These are phyloP conservation scores for Acer yangbiense DNA, from an alignment of 345 rosid species.

Conservation along the genomic window DNA sequence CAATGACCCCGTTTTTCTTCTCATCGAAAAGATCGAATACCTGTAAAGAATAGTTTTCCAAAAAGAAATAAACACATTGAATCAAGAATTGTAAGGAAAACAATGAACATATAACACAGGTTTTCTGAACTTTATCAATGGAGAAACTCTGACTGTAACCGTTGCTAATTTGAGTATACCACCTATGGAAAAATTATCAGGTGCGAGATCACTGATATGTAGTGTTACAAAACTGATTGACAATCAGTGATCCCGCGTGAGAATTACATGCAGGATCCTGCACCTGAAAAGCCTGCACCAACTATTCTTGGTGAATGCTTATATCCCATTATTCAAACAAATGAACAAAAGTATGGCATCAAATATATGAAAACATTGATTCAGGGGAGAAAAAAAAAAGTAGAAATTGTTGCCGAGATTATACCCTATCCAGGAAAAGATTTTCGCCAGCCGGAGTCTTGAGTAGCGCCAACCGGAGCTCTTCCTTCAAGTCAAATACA, in stretches of 20 bases:
- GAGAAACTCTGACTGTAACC: too few species aligned
- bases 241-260: too few species aligned
- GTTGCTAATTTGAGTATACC: too few species aligned
- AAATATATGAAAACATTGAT: not conserved
- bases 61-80: not conserved
- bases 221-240: too few species aligned
- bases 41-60: constrained; percentile 15
- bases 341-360: not conserved
- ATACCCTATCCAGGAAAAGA: constrained; percentile 60
- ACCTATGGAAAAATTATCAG: too few species aligned
- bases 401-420: not conserved
- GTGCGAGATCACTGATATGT: too few species aligned
- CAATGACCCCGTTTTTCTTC: constrained; percentile 41
- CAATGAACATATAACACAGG: too few species aligned
- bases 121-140: too few species aligned
- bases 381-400: not conserved
- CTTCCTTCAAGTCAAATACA: constrained; percentile 47
- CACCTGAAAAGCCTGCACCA: too few species aligned
- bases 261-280: too few species aligned
- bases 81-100: not conserved
- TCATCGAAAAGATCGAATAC: constrained; percentile 41
- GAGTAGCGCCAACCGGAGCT: constrained; percentile 58
- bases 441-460: constrained; percentile 42
- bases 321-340: not conserved
- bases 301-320: too few species aligned